A percentile compares a stretch with the other conserved stretches of the same genome.
Conservation (phyloP, 768 basidiomycete genomes). For the Tricholoma sp. region DNA sequence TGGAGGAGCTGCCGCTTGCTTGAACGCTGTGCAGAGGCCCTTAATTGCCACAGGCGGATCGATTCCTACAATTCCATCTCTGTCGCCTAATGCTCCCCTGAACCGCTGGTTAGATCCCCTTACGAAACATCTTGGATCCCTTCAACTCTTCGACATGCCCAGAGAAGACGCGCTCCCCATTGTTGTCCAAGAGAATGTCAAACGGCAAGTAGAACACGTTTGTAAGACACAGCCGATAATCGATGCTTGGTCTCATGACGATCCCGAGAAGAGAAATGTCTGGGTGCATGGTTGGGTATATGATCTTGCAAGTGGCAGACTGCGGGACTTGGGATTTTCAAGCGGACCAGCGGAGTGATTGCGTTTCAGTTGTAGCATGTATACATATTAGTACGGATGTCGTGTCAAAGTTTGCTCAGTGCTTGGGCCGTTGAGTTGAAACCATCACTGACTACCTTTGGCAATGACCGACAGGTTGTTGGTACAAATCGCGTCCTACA, state of each 20-base stretch:
- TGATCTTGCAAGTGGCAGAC: conserved; percentile 50
- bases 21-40: conserved; percentile 37
- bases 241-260: conserved; percentile 43
- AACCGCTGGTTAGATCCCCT: conserved; percentile 72
- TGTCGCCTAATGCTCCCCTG: conserved; percentile 43
- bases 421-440: neutral
- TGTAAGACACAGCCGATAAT: conserved; percentile 39
- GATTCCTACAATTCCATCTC: conserved; percentile 29
- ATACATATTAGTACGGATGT: neutral
- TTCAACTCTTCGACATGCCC: conserved; percentile 36
- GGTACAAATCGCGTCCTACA: conserved; percentile 85
- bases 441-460: neutral
- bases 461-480: conserved; percentile 35
- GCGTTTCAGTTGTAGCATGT: no score
- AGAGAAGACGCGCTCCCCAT: conserved; percentile 34
- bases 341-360: conserved; percentile 3
- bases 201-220: conserved; percentile 46
- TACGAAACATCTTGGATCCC: conserved; percentile 42
- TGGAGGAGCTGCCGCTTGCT: conserved; percentile 65
- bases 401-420: neutral
- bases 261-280: conserved; percentile 38
- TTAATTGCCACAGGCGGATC: conserved; percentile 23
- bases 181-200: conserved; percentile 59
- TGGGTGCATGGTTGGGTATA: conserved; percentile 74
- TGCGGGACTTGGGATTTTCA: conserved; percentile 53